phyloP scores from a whole-genome alignment of 106 monocot genomes.

The Acorus gramineus region DNA sequence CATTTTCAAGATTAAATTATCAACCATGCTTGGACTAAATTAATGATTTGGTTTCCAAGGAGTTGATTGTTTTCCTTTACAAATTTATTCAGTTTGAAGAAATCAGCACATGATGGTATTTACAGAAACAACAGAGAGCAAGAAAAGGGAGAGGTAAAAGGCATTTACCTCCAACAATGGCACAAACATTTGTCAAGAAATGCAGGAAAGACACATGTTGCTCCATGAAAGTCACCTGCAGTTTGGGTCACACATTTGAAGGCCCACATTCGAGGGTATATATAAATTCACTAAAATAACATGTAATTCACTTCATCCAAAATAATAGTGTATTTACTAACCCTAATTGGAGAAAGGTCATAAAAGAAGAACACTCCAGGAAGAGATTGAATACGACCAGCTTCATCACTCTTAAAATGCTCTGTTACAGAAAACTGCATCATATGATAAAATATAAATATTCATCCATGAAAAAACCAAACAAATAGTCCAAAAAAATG shows the following conservation, averaged over 20 bases:
- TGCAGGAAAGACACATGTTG: conserved; percentile 51
- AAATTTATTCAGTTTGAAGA: no score
- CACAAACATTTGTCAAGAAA: conserved; percentile 72
- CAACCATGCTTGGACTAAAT: no score
- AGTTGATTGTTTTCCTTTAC: no score
- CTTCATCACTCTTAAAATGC: conserved; percentile 66
- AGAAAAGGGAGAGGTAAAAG: background rate
- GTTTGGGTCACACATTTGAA: background rate
- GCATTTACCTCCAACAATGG: conserved; percentile 62
- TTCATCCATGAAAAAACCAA: conserved; percentile 2
- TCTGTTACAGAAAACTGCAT: conserved; percentile 93
- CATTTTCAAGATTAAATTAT: no score
- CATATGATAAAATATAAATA: background rate
- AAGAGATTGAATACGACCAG: conserved; percentile 45
- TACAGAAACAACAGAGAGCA: background rate
- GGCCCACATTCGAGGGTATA: background rate
- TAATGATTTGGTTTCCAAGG: no score
- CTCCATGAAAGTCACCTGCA: conserved; percentile 65
- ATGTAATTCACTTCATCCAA: background rate
- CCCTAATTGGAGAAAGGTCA: conserved; percentile 97
- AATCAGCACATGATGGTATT: no score
- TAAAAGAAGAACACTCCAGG: conserved; percentile 97
- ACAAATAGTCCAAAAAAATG: background rate
- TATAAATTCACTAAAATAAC: background rate
- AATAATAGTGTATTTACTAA: conserved; percentile 8